phyloP scores from a whole-genome alignment of 2,329 filamentous ascomycete species.

The Talaromyces sp. region DNA sequence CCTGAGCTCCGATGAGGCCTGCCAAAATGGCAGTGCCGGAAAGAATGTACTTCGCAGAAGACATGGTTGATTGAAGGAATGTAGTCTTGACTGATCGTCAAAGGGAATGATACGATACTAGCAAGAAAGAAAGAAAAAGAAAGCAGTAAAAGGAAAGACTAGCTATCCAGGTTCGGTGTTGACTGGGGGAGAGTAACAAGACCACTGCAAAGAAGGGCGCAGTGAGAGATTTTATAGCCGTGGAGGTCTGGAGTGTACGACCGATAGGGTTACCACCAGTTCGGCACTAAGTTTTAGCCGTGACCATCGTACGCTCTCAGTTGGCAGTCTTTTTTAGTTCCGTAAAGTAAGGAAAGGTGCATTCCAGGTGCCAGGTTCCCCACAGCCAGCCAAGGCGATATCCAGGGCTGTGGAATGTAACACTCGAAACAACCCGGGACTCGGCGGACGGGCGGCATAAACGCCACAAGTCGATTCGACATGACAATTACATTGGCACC shows the following conservation, averaged over 20 bases:
- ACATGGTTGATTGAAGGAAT: constrained; percentile 3
- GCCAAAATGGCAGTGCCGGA: constrained; percentile 15
- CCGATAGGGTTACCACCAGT: constrained; percentile 5
- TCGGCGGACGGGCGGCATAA: not conserved
- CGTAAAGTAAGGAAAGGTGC: not conserved
- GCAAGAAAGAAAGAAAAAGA: constrained; percentile 1
- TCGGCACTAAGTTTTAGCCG: not conserved
- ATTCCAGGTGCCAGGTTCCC: constrained; percentile 7
- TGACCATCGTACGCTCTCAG: not conserved
- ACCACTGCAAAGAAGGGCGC: not conserved
- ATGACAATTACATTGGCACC: too few relatives aligned
- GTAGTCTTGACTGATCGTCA: not conserved
- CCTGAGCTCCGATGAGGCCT: constrained; percentile 27
- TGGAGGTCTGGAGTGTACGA: not conserved
- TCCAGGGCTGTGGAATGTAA: constrained; percentile 9
- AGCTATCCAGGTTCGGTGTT: not conserved
- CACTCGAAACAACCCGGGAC: not conserved
- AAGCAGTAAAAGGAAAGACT: not conserved
- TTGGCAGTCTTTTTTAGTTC: constrained; percentile 3
- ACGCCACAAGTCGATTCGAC: not conserved
- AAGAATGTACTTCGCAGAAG: constrained; percentile 7
- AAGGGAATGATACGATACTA: constrained; percentile 5
- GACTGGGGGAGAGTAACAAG: not conserved
- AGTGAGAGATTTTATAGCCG: constrained; percentile 1
- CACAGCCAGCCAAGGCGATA: constrained; percentile 5